Base-by-base conservation (phyloP, 345 rosid species). In the Hypericum perforatum region DNA sequence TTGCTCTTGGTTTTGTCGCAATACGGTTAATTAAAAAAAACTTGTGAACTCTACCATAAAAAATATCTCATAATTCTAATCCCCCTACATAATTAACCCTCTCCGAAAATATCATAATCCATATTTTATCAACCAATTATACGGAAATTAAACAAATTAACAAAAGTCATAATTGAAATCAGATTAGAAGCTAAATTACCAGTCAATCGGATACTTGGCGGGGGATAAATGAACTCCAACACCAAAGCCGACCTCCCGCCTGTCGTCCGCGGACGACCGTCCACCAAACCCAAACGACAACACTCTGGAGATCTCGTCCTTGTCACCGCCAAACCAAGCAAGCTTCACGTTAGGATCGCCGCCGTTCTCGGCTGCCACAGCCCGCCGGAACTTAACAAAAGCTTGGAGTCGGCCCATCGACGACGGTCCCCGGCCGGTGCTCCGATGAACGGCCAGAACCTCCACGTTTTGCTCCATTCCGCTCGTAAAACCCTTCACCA, bases 251-350 rank as follows among this genome's bases (percentile, higher is more conserved):
- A 64, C 70, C 59, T 77, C 65, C 0, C 78, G 82, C 22, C 66
- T 55, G 61, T 73, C 73, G 41, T 16, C 49, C 3, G 38, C 43
- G 37, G 57, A 3, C 43, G 38, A 6, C 5, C 54, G 60, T 11
- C 13, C 48, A 6, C 86, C 74, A 66, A 88, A 88, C 3, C 98
- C 98, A 38, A 76, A 64, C n/a, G 71, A 76, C 13, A 83, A 7
- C 44, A 92, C 70, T 52, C 66, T 60, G 37, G 41, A 56, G 0
- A 79, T 49, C 59, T 79, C 88, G 5, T 67, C 69, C 62, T 55
- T 82, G 0, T 63, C 0, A 16, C 76, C 77, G 13, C 80, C 56
- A 56, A 71, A 80, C 98, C 98, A 88, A 49, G 76, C 96, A 29
- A 63, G 76, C 59, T 70, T 85, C 37, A 85, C 55, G 59, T 75